Evolutionary conservation across 306 rosid species (phyloP).

Genomic region (Cicer yamashitae): DNA sequence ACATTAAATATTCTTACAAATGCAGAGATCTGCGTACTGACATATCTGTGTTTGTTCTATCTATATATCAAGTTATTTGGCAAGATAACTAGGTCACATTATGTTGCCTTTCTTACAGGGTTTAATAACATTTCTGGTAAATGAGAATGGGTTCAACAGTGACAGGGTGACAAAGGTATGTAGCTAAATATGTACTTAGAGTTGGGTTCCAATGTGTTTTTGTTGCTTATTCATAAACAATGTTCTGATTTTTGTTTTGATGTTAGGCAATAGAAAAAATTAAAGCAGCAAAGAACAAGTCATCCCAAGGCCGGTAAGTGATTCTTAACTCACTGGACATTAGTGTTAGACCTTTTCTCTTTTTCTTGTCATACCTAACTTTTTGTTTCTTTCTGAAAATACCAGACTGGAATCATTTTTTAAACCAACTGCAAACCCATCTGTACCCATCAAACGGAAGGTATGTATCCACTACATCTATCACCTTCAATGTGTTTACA

Average conservation of each 20-base stretch:
- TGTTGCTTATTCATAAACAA: conserved; percentile 35
- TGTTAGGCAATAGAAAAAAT: conserved; percentile 90
- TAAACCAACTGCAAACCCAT: conserved; percentile 70
- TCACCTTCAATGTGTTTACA: conserved; percentile 21
- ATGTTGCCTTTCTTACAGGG: conserved; percentile 66
- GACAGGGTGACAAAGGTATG: conserved; percentile 92
- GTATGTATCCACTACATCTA: conserved; percentile 52
- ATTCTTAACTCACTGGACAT: conserved; percentile 32
- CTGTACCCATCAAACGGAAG: conserved; percentile 85
- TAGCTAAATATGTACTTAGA: conserved; percentile 22
- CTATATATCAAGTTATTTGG: conserved; percentile 35
- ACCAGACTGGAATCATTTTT: conserved; percentile 89
- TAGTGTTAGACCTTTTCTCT: conserved; percentile 16
- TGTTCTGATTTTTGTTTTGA: conserved; percentile 43
- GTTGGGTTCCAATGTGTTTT: conserved; percentile 36
- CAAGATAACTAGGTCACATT: conserved; percentile 35
- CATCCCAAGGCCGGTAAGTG: conserved; percentile 90
- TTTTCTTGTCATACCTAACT: conserved; percentile 33
- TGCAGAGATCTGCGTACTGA: conserved; percentile 17
- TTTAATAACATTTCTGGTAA: conserved; percentile 74
- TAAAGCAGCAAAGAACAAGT: conserved; percentile 93
- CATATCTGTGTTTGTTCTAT: conserved; percentile 26
- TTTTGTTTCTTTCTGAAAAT: conserved; percentile 35
- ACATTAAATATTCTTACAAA: conserved; percentile 41
- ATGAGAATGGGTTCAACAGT: conserved; percentile 92